A percentile compares a stretch with the other conserved stretches of the same genome.
phyloP scores from a whole-genome alignment of 352 stramenopile species.

The Thraustochytrium striatum region DNA sequence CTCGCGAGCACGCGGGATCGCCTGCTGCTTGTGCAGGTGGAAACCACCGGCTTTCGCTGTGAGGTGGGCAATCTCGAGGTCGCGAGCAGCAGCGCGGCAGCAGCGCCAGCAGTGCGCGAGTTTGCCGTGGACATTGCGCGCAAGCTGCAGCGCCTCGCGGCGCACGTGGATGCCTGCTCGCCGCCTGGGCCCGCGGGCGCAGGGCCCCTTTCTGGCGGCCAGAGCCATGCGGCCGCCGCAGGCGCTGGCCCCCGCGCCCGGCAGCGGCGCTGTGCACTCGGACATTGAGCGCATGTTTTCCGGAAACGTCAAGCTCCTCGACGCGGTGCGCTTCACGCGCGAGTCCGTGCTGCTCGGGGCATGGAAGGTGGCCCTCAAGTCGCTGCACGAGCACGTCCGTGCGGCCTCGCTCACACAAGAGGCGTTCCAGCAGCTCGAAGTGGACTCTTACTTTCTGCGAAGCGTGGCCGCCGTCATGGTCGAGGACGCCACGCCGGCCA shows the following conservation, averaged over 20 bases:
- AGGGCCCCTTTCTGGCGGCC: background rate
- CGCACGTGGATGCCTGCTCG: background rate
- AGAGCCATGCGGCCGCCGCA: background rate
- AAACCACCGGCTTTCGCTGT: background rate
- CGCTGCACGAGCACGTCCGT: slow-evolving; percentile 8
- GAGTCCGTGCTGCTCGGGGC: slow-evolving; percentile 1
- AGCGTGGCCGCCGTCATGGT: background rate
- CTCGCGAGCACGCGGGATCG: slow-evolving; percentile 2
- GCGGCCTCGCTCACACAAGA: background rate
- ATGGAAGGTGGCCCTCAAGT: slow-evolving; percentile 39
- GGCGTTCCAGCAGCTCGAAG: slow-evolving; percentile 42
- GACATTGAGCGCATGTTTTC: slow-evolving; percentile 46
- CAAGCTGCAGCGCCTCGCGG: background rate
- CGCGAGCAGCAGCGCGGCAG: background rate
- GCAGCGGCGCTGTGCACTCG: background rate
- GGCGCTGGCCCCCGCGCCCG: background rate
- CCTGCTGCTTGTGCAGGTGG: slow-evolving; percentile 17
- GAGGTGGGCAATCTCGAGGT: background rate
- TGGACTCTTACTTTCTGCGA: slow-evolving; percentile 44
- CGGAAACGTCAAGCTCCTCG: background rate
- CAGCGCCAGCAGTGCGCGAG: background rate
- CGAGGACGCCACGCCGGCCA: slow-evolving; percentile 4
- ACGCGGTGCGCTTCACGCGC: background rate
- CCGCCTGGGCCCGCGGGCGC: background rate
- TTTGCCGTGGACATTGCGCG: background rate